Evolutionary conservation across 1,139 yeast species (phyloP), one percentile per base, ranked within the genome.

Genomic region (Pichia sp.): DNA sequence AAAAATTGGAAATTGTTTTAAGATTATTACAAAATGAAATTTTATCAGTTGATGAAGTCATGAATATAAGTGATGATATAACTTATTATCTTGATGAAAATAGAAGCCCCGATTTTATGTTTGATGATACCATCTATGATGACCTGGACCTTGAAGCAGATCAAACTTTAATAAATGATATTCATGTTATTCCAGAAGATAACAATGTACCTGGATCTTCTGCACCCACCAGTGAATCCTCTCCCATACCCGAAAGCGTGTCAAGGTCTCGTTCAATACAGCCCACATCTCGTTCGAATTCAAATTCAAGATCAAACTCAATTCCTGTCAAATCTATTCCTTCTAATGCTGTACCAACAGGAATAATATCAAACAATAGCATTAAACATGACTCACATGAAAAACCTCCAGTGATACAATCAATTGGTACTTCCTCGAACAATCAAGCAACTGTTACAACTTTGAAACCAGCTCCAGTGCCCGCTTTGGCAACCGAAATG

Each of bases 91-190:
- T 83, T 36, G 87, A 82, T 49, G 80, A 79, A 55, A 83, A 82
- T 62, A 83, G 80, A 65, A 84, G 77, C 42, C 79, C 79, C 11
- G 89, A 82, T 58, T 84, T 82, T 55, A 76, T 82, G 41, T 87
- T 82, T 55, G 86, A 84, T 61, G 90, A 83, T 59, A 82, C 85
- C 39, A 78, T 84, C 56, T 84, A 84, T 59, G 92, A 84, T 51
- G 73, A 73, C 41, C 65, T 83, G 54, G 79, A 80, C 55, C 64
- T 83, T 44, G 82, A 74, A 40, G 74, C 80, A 3, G 80, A 75
- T 45, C 79, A 73, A 45, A 66, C 70, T 3, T 60, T 71, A 45
- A 73, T 70, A 4, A 69, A 68, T 46, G 78, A 73, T 50, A 71
- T 72, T 4, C 68, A 70, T 3, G 66, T 68, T 31, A 60, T 67